phyloP scores from a whole-genome alignment of 345 rosid species.

The Moricandia arvensis region DNA sequence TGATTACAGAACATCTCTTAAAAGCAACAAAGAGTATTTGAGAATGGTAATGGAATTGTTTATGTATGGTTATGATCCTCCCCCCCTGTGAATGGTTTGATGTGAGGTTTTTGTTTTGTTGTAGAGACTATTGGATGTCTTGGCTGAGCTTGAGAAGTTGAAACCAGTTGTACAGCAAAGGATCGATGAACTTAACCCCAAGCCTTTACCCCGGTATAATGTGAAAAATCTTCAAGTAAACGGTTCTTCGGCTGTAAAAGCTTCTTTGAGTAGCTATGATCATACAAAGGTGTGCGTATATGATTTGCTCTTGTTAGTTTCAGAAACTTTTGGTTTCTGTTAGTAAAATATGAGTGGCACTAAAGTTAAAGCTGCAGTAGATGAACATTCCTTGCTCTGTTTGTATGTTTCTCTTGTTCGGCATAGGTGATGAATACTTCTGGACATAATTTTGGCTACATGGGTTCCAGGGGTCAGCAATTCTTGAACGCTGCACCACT shows the following conservation, averaged over 20 bases:
- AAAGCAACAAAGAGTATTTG: conserved; percentile 51
- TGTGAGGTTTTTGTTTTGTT: conserved; percentile 30
- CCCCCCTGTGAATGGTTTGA: not conserved
- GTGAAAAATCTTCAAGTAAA: conserved; percentile 42
- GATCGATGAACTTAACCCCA: conserved; percentile 55
- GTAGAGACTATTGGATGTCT: conserved; percentile 62
- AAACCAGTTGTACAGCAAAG: conserved; percentile 75
- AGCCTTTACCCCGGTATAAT: conserved; percentile 42
- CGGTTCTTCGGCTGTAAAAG: conserved; percentile 47
- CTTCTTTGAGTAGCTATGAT: conserved; percentile 40
- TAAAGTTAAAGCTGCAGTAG: conserved; percentile 12
- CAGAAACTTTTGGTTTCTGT: not conserved
- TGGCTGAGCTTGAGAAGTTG: conserved; percentile 81
- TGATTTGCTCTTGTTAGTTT: conserved; percentile 23
- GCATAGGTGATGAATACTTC: conserved; percentile 56
- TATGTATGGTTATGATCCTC: not conserved
- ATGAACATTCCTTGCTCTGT: not conserved
- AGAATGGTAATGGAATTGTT: conserved; percentile 48
- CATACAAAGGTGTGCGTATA: conserved; percentile 49
- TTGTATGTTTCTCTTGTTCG: conserved; percentile 20
- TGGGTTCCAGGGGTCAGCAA: conserved; percentile 50
- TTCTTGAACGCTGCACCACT: conserved; percentile 44
- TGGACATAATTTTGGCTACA: conserved; percentile 42
- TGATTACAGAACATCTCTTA: conserved; percentile 55
- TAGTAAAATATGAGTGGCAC: not conserved